Conservation (phyloP, 768 basidiomycete genomes). For the Pulveroboletus ravenelii region DNA sequence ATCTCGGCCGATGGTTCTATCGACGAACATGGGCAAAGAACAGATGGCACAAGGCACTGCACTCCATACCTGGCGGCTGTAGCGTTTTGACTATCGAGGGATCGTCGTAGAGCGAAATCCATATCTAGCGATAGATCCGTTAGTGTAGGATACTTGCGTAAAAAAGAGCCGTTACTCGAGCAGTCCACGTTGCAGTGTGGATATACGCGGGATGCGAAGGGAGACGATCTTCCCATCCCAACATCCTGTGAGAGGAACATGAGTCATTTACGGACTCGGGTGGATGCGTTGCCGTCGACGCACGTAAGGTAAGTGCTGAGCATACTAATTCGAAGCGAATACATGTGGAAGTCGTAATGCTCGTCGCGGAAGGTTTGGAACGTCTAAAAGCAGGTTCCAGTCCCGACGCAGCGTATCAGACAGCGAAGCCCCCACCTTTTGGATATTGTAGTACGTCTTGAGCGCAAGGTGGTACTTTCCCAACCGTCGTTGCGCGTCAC, state of each 20-base stretch:
- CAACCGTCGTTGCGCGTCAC: conserved; percentile 57
- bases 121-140: conserved; percentile 51
- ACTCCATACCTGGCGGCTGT: conserved; percentile 34
- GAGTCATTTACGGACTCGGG: background rate
- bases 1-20: conserved; percentile 18
- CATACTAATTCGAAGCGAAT: conserved; percentile 85
- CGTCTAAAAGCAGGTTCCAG: conserved; percentile 40
- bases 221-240: conserved; percentile 78
- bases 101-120: conserved; percentile 64
- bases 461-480: conserved; percentile 74
- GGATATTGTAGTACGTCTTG: conserved; percentile 76
- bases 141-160: conserved; percentile 7
- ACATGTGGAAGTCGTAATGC: conserved; percentile 97
- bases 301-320: conserved; percentile 83
- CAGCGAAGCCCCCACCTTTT: conserved; percentile 47
- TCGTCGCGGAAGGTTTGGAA: conserved; percentile 91
- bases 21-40: background rate
- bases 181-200: conserved; percentile 64
- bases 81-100: conserved; percentile 50
- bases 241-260: conserved; percentile 46
- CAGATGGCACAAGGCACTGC: conserved; percentile 18
- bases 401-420: background rate
- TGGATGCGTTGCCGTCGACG: conserved; percentile 21
- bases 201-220: conserved; percentile 75
- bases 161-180: conserved; percentile 45